Percentiles rank a stretch among this genome's conserved stretches.
phyloP scores from a whole-genome alignment of 2,329 filamentous ascomycete species.

The Paecilomyces sp. region DNA sequence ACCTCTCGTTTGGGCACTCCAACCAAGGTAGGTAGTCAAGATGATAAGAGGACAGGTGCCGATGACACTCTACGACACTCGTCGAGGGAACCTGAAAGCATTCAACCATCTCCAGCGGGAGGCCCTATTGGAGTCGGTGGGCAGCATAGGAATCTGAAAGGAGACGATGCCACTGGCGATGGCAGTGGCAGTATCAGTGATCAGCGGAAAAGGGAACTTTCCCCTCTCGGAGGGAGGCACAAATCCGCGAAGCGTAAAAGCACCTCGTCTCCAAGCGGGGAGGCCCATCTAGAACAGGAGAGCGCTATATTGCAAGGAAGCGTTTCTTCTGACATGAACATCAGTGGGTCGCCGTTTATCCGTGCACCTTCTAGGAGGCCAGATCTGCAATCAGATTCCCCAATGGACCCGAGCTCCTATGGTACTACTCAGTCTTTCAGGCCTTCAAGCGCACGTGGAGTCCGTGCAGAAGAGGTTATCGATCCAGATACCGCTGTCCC shows the following conservation, averaged over 20 bases:
- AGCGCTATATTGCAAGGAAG: constrained; percentile 16
- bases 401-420: constrained; percentile 19
- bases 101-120: neutral
- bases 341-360: constrained; percentile 43
- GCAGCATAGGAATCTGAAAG: constrained; percentile 12
- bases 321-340: constrained; percentile 28
- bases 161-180: constrained; percentile 10
- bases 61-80: neutral
- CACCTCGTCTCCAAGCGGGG: constrained; percentile 16
- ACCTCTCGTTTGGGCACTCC: constrained; percentile 3
- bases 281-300: constrained; percentile 14
- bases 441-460: neutral
- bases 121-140: constrained; percentile 2
- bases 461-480: neutral
- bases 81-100: neutral
- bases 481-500: constrained; percentile 6
- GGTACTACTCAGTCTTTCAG: constrained; percentile 3
- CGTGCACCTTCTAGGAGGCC: constrained; percentile 30
- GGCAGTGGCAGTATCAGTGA: constrained; percentile 3
- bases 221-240: constrained; percentile 19
- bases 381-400: constrained; percentile 22
- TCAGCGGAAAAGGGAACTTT: constrained; percentile 25
- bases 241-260: constrained; percentile 21
- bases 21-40: constrained; percentile 8
- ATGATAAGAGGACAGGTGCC: constrained; percentile 7